A percentile compares a stretch with the other conserved stretches of the same genome.
phyloP scores from a whole-genome alignment of 768 basidiomycete genomes.

The Sistotremastrum suecicum region DNA sequence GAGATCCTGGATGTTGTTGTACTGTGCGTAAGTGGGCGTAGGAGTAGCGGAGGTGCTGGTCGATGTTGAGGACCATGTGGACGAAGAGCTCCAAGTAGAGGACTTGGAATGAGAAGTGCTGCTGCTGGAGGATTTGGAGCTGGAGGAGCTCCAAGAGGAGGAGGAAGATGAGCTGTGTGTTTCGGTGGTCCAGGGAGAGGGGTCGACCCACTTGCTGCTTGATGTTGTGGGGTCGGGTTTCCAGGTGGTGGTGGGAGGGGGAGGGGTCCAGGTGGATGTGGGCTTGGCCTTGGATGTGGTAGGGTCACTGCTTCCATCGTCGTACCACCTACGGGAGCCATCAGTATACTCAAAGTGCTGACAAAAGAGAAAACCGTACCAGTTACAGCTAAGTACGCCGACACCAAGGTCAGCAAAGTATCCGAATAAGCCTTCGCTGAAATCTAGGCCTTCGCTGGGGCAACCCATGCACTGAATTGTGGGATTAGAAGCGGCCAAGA shows the following conservation, averaged over 20 bases:
- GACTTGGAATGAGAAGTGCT: conserved; percentile 10
- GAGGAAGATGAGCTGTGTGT: conserved; percentile 4
- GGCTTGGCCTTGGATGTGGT: conserved; percentile 12
- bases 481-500: conserved; percentile 1
- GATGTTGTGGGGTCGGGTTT: conserved; percentile 9
- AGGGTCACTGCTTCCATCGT: background rate
- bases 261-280: conserved; percentile 9
- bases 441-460: conserved; percentile 50
- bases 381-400: conserved; percentile 49
- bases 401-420: conserved; percentile 33
- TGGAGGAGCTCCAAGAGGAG: conserved; percentile 6
- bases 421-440: conserved; percentile 50
- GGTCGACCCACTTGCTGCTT: conserved; percentile 1
- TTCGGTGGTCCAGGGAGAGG: conserved; percentile 3
- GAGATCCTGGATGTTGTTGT: conserved; percentile 17
- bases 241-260: conserved; percentile 13
- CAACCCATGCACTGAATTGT: conserved; percentile 49
- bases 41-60: conserved; percentile 15
- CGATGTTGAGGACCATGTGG: conserved; percentile 12
- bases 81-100: conserved; percentile 9
- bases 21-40: conserved; percentile 16
- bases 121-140: conserved; percentile 13
- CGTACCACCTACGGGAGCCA: no score
- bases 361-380: conserved; percentile 21
- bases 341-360: no score